phyloP scores from a whole-genome alignment of 73 alveolate genomes.

The Symbiodinium natans region DNA sequence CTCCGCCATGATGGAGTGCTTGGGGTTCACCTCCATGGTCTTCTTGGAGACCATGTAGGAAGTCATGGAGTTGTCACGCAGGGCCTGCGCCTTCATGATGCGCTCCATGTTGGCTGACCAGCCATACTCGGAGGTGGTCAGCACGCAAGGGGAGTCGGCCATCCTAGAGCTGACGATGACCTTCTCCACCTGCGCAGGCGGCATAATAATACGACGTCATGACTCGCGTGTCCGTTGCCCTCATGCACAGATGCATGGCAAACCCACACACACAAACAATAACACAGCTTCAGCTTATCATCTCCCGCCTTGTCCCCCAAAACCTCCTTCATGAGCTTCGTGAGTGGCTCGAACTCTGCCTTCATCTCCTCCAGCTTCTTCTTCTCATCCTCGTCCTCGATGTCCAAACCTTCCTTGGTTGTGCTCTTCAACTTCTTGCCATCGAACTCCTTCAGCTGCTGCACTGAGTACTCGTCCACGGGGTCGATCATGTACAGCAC shows the following conservation, averaged over 20 bases:
- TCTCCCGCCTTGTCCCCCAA: conserved; percentile 99
- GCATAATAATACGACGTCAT: conserved; percentile 98
- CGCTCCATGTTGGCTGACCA: conserved; percentile 96
- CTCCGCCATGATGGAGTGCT: conserved; percentile 43
- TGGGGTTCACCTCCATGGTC: conserved; percentile 84
- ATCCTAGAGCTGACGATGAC: conserved; percentile 98
- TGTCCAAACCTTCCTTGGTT: conserved; percentile 97
- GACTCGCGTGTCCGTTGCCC: too few species aligned
- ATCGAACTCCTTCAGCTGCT: conserved; percentile 99
- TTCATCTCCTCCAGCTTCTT: conserved; percentile 98
- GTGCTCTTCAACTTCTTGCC: conserved; percentile 99
- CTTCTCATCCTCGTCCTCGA: conserved; percentile 50
- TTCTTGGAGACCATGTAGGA: conserved; percentile 99
- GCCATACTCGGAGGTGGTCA: conserved; percentile 99
- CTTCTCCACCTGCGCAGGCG: conserved; percentile 99
- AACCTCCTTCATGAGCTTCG: conserved; percentile 99
- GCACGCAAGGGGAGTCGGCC: conserved; percentile 99
- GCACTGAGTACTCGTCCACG: conserved; percentile 99
- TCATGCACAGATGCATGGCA: too few species aligned
- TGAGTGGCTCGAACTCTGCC: conserved; percentile 98
- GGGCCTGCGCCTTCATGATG: conserved; percentile 99
- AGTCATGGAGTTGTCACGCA: conserved; percentile 99
- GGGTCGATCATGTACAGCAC: conserved; percentile 99
- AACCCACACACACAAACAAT: too few species aligned
- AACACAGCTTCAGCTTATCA: too few species aligned